phyloP scores from a whole-genome alignment of 2,329 filamentous ascomycete species.

The Trichoderma sp. region DNA sequence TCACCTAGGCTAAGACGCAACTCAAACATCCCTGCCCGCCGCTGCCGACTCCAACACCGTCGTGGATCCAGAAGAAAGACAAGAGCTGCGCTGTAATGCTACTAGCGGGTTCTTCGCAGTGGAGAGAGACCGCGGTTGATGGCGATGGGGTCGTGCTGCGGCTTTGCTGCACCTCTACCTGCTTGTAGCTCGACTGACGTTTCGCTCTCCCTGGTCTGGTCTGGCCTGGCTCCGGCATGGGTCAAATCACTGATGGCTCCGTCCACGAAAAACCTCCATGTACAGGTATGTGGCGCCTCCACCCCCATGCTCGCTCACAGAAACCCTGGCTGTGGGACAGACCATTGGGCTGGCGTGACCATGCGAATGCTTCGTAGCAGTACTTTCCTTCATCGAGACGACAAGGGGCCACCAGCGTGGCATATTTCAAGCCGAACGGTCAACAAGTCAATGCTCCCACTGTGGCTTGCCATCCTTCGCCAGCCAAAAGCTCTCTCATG shows the following conservation, averaged over 20 bases:
- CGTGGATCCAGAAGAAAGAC: conserved; percentile 12
- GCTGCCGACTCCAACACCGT: conserved; percentile 11
- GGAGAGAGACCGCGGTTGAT: conserved; percentile 15
- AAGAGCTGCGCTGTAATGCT: conserved; percentile 10
- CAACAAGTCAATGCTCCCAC: conserved; percentile 16
- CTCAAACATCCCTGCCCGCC: conserved; percentile 11
- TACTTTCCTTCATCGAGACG: conserved; percentile 12
- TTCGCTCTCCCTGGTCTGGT: conserved; percentile 10
- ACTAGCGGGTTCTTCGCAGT: conserved; percentile 12
- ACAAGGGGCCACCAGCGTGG: conserved; percentile 12
- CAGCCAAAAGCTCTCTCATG: conserved; percentile 5
- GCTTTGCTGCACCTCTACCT: conserved; percentile 12
- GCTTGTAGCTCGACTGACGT: conserved; percentile 16
- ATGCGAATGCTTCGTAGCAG: conserved; percentile 16
- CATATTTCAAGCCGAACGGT: conserved; percentile 17
- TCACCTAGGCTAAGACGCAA: conserved; percentile 15
- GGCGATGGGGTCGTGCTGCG: conserved; percentile 15
- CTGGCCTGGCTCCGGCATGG: neutral
- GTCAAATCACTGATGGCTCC: conserved; percentile 17
- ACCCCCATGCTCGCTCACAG: conserved; percentile 16
- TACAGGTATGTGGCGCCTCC: conserved; percentile 13
- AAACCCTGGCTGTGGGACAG: conserved; percentile 15
- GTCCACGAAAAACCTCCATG: conserved; percentile 14
- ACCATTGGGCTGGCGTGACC: conserved; percentile 19
- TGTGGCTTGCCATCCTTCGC: conserved; percentile 17